Evolutionary conservation across 352 stramenopile species (phyloP), one percentile per base, ranked within the genome.

Genomic region (Globisporangium yorkense): DNA sequence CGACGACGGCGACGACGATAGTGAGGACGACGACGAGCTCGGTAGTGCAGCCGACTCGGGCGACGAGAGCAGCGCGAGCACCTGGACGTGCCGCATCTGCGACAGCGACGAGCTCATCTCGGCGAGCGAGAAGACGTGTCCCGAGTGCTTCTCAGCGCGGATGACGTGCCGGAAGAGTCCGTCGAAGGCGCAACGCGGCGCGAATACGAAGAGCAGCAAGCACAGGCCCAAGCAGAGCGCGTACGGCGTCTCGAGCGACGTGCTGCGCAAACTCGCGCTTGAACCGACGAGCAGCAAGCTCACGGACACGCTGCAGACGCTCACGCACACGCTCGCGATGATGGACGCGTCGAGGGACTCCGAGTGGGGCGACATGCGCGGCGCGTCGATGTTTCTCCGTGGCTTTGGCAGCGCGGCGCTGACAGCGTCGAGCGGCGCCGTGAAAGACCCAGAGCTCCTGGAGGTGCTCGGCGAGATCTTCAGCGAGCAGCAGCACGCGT

Each of bases 291-390:
- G 66, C 57, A 72, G 56, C 46, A 86, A 78, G 27, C 67, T 94
- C 16, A 60, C 77, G 5, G 80, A 88, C 53, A 87, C 72, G 24
- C 58, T 94, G 55, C 84, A 92, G 62, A 75, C 80, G 12, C 61
- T 94, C 56, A 94, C 84, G 12, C 84, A 94, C 59, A 91, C 83
- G 18, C 41, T 94, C 33, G 84, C 84, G 2, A 92, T 94, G 82
- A 86, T 88, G 72, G 84, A 94, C 57, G 84, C 84, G 21, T 94
- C 84, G 7, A 66, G 77, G 0, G 84, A 92, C 46, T 77, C 75
- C 18, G 81, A 88, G 50, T 90, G 80, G 79, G 75, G 75, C 0
- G 79, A 88, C 40, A 62, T 78, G 33, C 72, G 66, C 16, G 70
- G 67, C 15, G 62, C 63, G 8, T 74, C 77, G 18, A 74, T 92